Percentiles rank a stretch among this genome's conserved stretches.
phyloP scores from a whole-genome alignment of 192 early-diverging fungal genomes.

The Rhizophagus clarus region DNA sequence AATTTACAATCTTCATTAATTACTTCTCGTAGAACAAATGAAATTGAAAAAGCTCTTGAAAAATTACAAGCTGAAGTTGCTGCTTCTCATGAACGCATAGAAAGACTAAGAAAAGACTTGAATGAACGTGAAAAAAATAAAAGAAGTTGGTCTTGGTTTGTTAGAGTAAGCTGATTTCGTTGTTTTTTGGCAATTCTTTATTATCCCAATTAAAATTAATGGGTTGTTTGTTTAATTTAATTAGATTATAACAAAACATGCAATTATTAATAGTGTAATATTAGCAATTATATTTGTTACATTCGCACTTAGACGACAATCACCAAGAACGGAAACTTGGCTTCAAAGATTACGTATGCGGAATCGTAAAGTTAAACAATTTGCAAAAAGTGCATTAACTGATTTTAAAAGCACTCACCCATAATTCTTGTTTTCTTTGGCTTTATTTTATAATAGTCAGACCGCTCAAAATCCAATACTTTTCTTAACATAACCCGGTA shows the following conservation, averaged over 20 bases:
- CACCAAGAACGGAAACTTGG: background rate
- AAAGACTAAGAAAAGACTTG: conserved; percentile 4
- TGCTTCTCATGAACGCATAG: conserved; percentile 21
- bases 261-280: conserved; percentile 10
- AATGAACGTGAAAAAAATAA: conserved; percentile 12
- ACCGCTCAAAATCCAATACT: too few relatives aligned
- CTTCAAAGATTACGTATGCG: conserved; percentile 3
- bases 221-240: background rate
- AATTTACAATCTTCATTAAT: background rate
- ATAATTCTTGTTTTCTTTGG: background rate
- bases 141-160: conserved; percentile 13
- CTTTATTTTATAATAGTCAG: background rate
- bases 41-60: conserved; percentile 29
- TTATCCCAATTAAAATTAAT: background rate
- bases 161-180: background rate
- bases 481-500: too few relatives aligned
- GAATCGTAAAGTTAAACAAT: conserved; percentile 2
- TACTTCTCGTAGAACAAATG: background rate
- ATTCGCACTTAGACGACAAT: background rate
- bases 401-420: conserved; percentile 6
- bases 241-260: conserved; percentile 26
- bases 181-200: background rate
- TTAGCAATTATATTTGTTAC: background rate
- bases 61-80: conserved; percentile 20
- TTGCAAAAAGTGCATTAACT: conserved; percentile 13